Evolutionary conservation across 2,329 filamentous ascomycete species (phyloP).

Genomic region (Aspergillus fructus): DNA sequence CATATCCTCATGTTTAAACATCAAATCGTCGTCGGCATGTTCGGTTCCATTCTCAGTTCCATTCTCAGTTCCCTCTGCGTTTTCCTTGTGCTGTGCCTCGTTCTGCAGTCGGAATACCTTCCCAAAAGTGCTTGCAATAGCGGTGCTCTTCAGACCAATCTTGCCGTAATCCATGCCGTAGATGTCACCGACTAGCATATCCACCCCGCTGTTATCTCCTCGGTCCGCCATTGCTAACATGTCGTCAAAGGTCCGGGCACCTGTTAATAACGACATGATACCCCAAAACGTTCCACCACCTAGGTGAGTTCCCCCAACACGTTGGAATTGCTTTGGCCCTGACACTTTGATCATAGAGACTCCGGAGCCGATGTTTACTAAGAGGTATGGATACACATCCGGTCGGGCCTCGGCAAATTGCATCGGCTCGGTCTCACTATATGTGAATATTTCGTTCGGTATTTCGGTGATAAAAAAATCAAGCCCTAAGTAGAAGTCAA

Average conservation of each 20-base stretch:
- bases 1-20: slow-evolving; percentile 80
- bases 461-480: slow-evolving; percentile 99
- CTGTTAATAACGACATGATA: slow-evolving; percentile 83
- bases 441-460: slow-evolving; percentile 94
- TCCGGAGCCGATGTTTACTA: slow-evolving; percentile 97
- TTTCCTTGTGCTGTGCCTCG: slow-evolving; percentile 76
- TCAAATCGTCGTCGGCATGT: slow-evolving; percentile 32
- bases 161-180: slow-evolving; percentile 95
- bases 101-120: slow-evolving; percentile 95
- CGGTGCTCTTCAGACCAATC: slow-evolving; percentile 91
- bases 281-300: slow-evolving; percentile 99
- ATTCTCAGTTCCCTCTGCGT: slow-evolving; percentile 59
- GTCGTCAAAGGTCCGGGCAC: slow-evolving; percentile 93
- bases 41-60: slow-evolving; percentile 52
- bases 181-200: slow-evolving; percentile 97
- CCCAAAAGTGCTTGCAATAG: slow-evolving; percentile 93
- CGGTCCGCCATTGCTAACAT: slow-evolving; percentile 90
- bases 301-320: slow-evolving; percentile 90
- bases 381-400: slow-evolving; percentile 93
- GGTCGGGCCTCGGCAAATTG: slow-evolving; percentile 73
- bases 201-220: slow-evolving; percentile 89
- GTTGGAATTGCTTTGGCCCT: slow-evolving; percentile 79
- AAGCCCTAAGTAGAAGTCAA: slow-evolving; percentile 58
- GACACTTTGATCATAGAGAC: slow-evolving; percentile 98
- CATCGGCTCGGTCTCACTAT: slow-evolving; percentile 88